Percentiles rank a stretch among this genome's conserved stretches.
phyloP scores from a whole-genome alignment of 2,329 filamentous ascomycete species.

The Fusarium floridanum region DNA sequence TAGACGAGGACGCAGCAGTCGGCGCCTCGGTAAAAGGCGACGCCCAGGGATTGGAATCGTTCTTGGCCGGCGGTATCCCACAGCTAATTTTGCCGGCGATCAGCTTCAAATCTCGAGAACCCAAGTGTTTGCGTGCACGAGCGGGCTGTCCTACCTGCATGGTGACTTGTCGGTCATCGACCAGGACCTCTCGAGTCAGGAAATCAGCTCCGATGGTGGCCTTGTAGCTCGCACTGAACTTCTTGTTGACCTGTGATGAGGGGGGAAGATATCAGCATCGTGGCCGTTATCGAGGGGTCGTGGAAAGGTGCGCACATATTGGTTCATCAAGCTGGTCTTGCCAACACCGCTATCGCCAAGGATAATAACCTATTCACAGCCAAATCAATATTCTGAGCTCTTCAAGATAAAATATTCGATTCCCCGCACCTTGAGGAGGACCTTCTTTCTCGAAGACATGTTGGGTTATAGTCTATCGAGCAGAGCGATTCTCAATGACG shows the following conservation, averaged over 20 bases:
- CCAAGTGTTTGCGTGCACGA: slow-evolving; percentile 19
- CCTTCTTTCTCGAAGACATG: slow-evolving; percentile 90
- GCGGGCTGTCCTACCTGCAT: slow-evolving; percentile 80
- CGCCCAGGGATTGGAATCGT: slow-evolving; percentile 95
- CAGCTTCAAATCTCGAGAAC: slow-evolving; percentile 5
- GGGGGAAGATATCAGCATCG: slow-evolving; percentile 25
- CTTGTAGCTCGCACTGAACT: slow-evolving; percentile 99
- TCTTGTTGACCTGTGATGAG: slow-evolving; percentile 91
- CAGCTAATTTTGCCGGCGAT: slow-evolving; percentile 67
- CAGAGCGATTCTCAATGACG: slow-evolving; percentile 47
- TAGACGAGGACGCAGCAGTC: slow-evolving; percentile 98
- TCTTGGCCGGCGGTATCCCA: slow-evolving; percentile 99
- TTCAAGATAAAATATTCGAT: not conserved
- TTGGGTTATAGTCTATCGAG: slow-evolving; percentile 48
- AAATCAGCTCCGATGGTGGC: slow-evolving; percentile 99
- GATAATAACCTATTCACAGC: slow-evolving; percentile 85
- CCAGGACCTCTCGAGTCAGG: slow-evolving; percentile 95
- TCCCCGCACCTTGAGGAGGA: slow-evolving; percentile 81
- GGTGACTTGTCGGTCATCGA: slow-evolving; percentile 96
- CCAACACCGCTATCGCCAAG: slow-evolving; percentile 98
- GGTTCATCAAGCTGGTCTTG: slow-evolving; percentile 99
- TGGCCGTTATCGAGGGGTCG: not conserved
- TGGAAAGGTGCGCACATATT: slow-evolving; percentile 83
- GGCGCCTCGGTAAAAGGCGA: slow-evolving; percentile 96
- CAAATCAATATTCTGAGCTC: slow-evolving; percentile 27